These are phyloP conservation scores for Oenanthe javanica DNA, from an alignment of 140 eudicot species.

Conservation along the genomic window DNA sequence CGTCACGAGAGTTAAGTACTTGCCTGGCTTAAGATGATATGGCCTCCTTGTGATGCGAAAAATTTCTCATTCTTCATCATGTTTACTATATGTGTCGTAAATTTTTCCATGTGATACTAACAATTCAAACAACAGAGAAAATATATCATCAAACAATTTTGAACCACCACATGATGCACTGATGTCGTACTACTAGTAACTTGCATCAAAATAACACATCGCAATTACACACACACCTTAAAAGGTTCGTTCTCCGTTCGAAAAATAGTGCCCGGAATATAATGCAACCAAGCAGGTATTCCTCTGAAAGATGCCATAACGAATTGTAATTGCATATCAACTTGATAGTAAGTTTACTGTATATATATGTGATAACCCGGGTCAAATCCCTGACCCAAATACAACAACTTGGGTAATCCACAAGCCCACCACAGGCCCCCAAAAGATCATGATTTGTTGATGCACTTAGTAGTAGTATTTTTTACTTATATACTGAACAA, in stretches of 20 bases:
- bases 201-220: background rate
- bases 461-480: no score
- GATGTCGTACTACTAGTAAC: background rate
- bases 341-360: background rate
- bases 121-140: slow-evolving; percentile 4
- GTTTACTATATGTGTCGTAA: slow-evolving; percentile 69
- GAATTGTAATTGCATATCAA: background rate
- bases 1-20: slow-evolving; percentile 7
- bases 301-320: slow-evolving; percentile 43
- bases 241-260: slow-evolving; percentile 91
- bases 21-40: slow-evolving; percentile 94
- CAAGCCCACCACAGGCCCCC: no score
- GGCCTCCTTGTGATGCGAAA: slow-evolving; percentile 98
- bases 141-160: background rate
- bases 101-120: slow-evolving; percentile 91
- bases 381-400: no score
- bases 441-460: no score
- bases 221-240: slow-evolving; percentile 47
- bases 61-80: slow-evolving; percentile 89
- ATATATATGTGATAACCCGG: background rate
- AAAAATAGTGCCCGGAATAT: slow-evolving; percentile 84
- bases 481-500: no score
- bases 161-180: background rate
- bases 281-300: slow-evolving; percentile 94
- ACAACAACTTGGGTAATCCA: no score